Evolutionary conservation across 1,284 basidiomycete genomes (phyloP).

Genomic region (Fomitiporia mediterranea): DNA sequence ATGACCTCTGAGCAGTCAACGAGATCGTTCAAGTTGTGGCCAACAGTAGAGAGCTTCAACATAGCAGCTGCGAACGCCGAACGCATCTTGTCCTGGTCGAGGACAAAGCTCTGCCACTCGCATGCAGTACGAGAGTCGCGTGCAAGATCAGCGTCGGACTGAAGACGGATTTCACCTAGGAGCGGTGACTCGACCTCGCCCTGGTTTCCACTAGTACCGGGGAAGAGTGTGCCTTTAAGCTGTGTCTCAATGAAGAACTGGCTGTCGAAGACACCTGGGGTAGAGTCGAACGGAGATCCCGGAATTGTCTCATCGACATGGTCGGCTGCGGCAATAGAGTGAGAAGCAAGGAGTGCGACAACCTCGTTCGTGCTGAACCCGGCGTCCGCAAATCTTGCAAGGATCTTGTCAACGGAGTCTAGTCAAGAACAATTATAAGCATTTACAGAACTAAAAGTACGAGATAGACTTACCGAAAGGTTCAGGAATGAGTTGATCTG

Average conservation of each 20-base stretch:
- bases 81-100: slow-evolving; percentile 32
- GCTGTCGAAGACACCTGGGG: slow-evolving; percentile 35
- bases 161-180: slow-evolving; percentile 36
- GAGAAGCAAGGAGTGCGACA: slow-evolving; percentile 39
- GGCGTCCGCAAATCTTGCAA: slow-evolving; percentile 37
- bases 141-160: slow-evolving; percentile 34
- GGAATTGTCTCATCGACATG: slow-evolving; percentile 28
- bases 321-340: slow-evolving; percentile 36
- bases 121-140: slow-evolving; percentile 32
- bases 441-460: background rate
- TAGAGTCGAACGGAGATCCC: slow-evolving; percentile 38
- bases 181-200: too few relatives aligned
- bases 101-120: slow-evolving; percentile 37
- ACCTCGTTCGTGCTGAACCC: slow-evolving; percentile 37
- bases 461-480: slow-evolving; percentile 29
- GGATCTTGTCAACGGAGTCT: slow-evolving; percentile 36
- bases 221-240: too few relatives aligned
- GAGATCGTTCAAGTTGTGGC: slow-evolving; percentile 13
- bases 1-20: slow-evolving; percentile 24
- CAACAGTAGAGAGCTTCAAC: slow-evolving; percentile 21
- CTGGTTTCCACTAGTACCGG: too few relatives aligned
- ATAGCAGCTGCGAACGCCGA: slow-evolving; percentile 30
- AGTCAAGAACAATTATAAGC: background rate
- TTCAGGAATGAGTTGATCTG: slow-evolving; percentile 36
- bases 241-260: slow-evolving; percentile 38